phyloP scores from a whole-genome alignment of 2,329 filamentous ascomycete species.

The Rhytidhysteron rufulum region DNA sequence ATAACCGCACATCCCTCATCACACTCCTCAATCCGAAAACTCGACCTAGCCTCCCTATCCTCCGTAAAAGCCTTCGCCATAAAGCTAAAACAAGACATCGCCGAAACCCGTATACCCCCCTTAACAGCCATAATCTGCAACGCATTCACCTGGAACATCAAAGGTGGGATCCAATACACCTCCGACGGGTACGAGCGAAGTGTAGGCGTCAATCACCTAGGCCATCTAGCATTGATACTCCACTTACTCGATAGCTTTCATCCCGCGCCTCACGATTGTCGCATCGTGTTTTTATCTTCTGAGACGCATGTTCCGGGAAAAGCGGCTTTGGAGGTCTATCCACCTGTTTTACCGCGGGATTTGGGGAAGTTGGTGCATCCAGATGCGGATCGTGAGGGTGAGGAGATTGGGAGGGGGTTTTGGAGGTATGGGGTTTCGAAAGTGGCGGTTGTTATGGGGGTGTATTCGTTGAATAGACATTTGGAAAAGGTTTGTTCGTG shows the following conservation, averaged over 20 bases:
- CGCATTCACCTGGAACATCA: conserved; percentile 17
- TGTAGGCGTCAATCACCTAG: conserved; percentile 16
- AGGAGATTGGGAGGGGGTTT: conserved; percentile 40
- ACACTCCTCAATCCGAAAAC: conserved; percentile 9
- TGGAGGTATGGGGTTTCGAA: conserved; percentile 45
- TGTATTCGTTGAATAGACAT: conserved; percentile 38
- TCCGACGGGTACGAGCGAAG: conserved; percentile 16
- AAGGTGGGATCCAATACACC: conserved; percentile 7
- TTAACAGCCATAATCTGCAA: conserved; percentile 21
- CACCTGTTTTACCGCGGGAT: conserved; percentile 28
- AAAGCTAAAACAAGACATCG: conserved; percentile 8
- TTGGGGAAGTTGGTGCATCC: conserved; percentile 37
- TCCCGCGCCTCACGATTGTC: conserved; percentile 6
- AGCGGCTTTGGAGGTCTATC: conserved; percentile 32
- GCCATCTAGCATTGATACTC: conserved; percentile 14
- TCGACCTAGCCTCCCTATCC: conserved; percentile 14
- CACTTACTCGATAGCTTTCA: conserved; percentile 13
- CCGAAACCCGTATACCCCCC: conserved; percentile 5
- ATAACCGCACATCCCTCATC: conserved; percentile 10
- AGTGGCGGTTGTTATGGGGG: conserved; percentile 38
- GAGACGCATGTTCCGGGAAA: conserved; percentile 39
- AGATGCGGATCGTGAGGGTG: conserved; percentile 17
- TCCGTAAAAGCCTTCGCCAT: conserved; percentile 12
- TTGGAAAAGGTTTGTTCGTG: conserved; percentile 22
- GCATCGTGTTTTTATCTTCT: conserved; percentile 20